Evolutionary conservation across 306 rosid genomes (phyloP).

Genomic region (Rubus parviflorus): DNA sequence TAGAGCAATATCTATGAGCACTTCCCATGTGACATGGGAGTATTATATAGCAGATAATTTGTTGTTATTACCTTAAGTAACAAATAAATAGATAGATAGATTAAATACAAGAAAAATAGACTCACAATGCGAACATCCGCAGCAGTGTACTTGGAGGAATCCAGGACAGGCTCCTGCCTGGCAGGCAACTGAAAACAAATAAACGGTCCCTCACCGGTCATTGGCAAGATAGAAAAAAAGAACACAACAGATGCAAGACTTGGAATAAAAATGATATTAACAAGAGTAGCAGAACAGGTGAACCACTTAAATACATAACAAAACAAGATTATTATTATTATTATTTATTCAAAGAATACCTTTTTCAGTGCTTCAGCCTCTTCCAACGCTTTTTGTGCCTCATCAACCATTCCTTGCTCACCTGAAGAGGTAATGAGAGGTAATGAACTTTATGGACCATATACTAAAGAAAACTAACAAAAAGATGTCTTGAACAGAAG

Average conservation of each 20-base stretch:
- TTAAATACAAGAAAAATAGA: slow-evolving; percentile 23
- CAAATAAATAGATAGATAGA: slow-evolving; percentile 11
- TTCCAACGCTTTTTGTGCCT: slow-evolving; percentile 98
- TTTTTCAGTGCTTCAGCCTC: slow-evolving; percentile 99
- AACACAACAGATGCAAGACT: slow-evolving; percentile 3
- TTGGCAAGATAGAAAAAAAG: background rate
- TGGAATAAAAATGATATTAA: background rate
- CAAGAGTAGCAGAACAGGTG: background rate
- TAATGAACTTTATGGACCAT: slow-evolving; percentile 13
- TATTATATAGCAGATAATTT: background rate
- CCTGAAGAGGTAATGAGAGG: slow-evolving; percentile 77
- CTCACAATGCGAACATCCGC: slow-evolving; percentile 99
- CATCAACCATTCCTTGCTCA: slow-evolving; percentile 98
- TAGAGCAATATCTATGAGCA: background rate
- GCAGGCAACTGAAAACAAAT: slow-evolving; percentile 65
- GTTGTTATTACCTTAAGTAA: background rate
- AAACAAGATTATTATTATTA: slow-evolving; percentile 9
- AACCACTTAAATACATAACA: slow-evolving; percentile 1
- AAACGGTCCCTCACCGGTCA: background rate
- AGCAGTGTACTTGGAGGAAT: slow-evolving; percentile 89
- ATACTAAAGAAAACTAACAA: background rate
- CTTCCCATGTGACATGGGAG: background rate
- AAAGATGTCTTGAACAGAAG: slow-evolving; percentile 1
- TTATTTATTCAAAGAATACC: slow-evolving; percentile 41
- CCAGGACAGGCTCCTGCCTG: slow-evolving; percentile 83